Percentiles rank a stretch among this genome's conserved stretches.
These are phyloP conservation scores for Exophiala aquamarina DNA, from an alignment of 2,329 filamentous ascomycete genomes.

Conservation along the genomic window DNA sequence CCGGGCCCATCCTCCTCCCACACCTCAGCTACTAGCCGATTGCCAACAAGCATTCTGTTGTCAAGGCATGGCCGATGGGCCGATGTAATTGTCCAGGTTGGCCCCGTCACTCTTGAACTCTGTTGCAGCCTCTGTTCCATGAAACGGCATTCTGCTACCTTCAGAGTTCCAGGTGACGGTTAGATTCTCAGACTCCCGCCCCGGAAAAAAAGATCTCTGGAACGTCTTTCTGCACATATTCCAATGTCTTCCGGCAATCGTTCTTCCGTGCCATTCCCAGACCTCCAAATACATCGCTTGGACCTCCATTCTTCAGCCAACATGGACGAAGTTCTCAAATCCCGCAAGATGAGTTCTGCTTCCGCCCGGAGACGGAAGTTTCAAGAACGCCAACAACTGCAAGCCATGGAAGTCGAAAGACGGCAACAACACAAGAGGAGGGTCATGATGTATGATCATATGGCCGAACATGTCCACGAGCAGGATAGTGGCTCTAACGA, in stretches of 20 bases:
- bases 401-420: constrained; percentile 12
- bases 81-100: constrained; percentile 14
- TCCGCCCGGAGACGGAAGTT: constrained; percentile 22
- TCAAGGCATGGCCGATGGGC: constrained; percentile 6
- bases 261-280: constrained; percentile 4
- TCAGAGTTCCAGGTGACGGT: constrained; percentile 23
- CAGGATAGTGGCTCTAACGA: constrained; percentile 1
- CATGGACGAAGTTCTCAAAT: constrained; percentile 25
- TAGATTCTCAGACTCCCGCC: constrained; percentile 6
- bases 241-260: constrained; percentile 3
- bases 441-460: constrained; percentile 14
- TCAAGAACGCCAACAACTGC: constrained; percentile 22
- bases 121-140: constrained; percentile 20
- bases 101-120: constrained; percentile 16
- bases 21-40: too few relatives aligned
- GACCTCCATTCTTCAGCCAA: background rate
- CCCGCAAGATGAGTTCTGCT: constrained; percentile 21
- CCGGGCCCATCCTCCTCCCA: constrained; percentile 3
- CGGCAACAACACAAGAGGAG: constrained; percentile 16
- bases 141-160: constrained; percentile 17
- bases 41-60: too few relatives aligned
- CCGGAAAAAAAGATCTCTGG: constrained; percentile 2
- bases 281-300: constrained; percentile 3
- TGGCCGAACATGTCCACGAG: constrained; percentile 5
- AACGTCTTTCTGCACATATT: constrained; percentile 2